These are phyloP conservation scores for Leptosphaerulina australis DNA, from an alignment of 2,329 filamentous ascomycete species.

Conservation along the genomic window DNA sequence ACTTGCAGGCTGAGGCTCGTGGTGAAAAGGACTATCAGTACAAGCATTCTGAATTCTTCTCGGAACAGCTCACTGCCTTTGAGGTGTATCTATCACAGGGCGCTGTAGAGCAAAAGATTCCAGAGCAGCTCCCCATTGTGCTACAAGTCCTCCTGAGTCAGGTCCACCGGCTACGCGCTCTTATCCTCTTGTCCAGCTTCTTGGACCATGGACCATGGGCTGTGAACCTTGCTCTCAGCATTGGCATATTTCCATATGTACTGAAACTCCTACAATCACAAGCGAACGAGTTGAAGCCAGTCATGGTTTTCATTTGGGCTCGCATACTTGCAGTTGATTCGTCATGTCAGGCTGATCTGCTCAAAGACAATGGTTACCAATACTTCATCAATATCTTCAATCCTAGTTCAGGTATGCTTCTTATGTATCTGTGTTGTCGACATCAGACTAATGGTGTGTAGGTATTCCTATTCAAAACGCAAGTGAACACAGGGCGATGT, in stretches of 20 bases:
- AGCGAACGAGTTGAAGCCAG: conserved; percentile 90
- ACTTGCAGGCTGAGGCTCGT: conserved; percentile 78
- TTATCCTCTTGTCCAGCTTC: conserved; percentile 92
- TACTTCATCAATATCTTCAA: conserved; percentile 96
- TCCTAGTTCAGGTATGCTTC: conserved; percentile 65
- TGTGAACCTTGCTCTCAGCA: conserved; percentile 95
- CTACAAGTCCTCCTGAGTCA: conserved; percentile 95
- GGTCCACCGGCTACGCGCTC: conserved; percentile 85
- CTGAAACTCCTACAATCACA: conserved; percentile 94
- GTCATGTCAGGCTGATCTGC: conserved; percentile 87
- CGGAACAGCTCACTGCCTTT: conserved; percentile 95
- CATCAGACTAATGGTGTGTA: conserved; percentile 21
- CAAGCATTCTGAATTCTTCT: conserved; percentile 93
- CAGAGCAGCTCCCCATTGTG: conserved; percentile 94
- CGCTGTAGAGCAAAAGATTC: conserved; percentile 82
- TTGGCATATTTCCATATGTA: conserved; percentile 99
- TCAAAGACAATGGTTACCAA: conserved; percentile 96
- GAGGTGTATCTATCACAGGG: conserved; percentile 91
- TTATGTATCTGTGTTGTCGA: neutral
- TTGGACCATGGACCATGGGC: conserved; percentile 96
- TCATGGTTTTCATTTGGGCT: conserved; percentile 99
- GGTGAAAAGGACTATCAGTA: conserved; percentile 82
- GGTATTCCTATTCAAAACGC: conserved; percentile 83
- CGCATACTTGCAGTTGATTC: conserved; percentile 93
- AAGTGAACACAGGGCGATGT: conserved; percentile 98